Evolutionary conservation across 75 land plant species (phyloP), one percentile per base, ranked within the genome.

Genomic region (Selaginella moellendorffii): DNA sequence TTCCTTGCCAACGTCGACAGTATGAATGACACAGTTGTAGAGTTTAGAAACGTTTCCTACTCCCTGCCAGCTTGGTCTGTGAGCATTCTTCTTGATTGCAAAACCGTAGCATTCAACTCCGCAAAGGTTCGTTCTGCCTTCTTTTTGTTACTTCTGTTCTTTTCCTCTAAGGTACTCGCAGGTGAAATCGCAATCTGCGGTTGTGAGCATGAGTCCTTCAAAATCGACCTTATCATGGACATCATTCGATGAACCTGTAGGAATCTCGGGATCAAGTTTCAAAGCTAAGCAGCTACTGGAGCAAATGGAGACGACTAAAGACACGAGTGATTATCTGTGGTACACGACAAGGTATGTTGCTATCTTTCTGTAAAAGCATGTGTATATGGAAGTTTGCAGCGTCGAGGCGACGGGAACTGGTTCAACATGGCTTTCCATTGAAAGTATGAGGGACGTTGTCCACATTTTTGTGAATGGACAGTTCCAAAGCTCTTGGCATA

Each of bases 11-110:
- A 82, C 58, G 76, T 46, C 62, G 61, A 82, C 60, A 22, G 68
- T 2, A 68, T 26, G 1, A 31, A 68, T 26, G 63, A 69, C 23
- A 78, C 78, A 29, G 78, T 66, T 19, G 83, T 84, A 2, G 12
- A 27, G 1, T 84, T 84, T 69, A 74, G 79, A 24, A 76, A 76
- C 54, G 54, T 22, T 62, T 74, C 72, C 54, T 87, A 87, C 52
- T 28, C 74, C 53, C 71, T 87, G 36, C 87, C 92, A 10, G 74
- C 88, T 26, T 87, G 92, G 92, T 87, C 92, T 12, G 82, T 81
- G 31, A 87, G 92, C 65, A 83, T 87, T 27, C 87, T 87, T 51
- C 92, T 84, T n/a, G 92, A 87, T 64, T 87, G 87, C 68, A 73
- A 46, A 62, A 73, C 75, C 62, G 83, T 76, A 28, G 85, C 74